A percentile compares a stretch with the other conserved stretches of the same genome.
Conservation (phyloP, 371 early-diverging fungal species). For the Synchytrium microbalum region DNA sequence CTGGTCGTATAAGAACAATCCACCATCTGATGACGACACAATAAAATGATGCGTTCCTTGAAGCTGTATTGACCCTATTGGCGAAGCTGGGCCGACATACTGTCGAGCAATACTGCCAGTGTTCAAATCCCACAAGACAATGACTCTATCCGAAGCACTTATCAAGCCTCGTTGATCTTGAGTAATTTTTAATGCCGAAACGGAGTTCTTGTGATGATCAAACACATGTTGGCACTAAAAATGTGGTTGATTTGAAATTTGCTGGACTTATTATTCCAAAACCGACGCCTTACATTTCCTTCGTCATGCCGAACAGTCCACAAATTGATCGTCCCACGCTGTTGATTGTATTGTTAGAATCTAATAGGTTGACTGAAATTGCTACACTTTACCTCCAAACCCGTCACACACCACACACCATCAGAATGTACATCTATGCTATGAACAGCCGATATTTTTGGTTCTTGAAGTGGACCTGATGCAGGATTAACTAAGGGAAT, state of each 20-base stretch:
- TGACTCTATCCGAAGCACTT: slow-evolving; percentile 87
- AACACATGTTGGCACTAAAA: slow-evolving; percentile 49
- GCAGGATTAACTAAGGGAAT: slow-evolving; percentile 26
- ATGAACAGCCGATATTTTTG: slow-evolving; percentile 79
- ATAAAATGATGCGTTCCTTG: slow-evolving; percentile 39
- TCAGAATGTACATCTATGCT: slow-evolving; percentile 88
- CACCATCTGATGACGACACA: slow-evolving; percentile 83
- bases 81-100: slow-evolving; percentile 67
- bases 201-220: slow-evolving; percentile 68
- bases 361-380: not conserved
- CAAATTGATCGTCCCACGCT: slow-evolving; percentile 78
- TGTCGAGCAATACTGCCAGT: slow-evolving; percentile 61
- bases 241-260: not conserved
- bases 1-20: slow-evolving; percentile 70
- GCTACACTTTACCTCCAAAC: slow-evolving; percentile 46
- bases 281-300: slow-evolving; percentile 61
- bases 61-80: slow-evolving; percentile 56
- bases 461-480: slow-evolving; percentile 8
- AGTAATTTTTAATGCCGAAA: slow-evolving; percentile 70
- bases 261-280: not conserved
- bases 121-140: slow-evolving; percentile 85
- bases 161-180: slow-evolving; percentile 68
- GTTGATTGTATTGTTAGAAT: not conserved
- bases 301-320: slow-evolving; percentile 90
- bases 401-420: slow-evolving; percentile 76